phyloP scores from a whole-genome alignment of 2,329 filamentous ascomycete species.

The Fusarium acutatum region DNA sequence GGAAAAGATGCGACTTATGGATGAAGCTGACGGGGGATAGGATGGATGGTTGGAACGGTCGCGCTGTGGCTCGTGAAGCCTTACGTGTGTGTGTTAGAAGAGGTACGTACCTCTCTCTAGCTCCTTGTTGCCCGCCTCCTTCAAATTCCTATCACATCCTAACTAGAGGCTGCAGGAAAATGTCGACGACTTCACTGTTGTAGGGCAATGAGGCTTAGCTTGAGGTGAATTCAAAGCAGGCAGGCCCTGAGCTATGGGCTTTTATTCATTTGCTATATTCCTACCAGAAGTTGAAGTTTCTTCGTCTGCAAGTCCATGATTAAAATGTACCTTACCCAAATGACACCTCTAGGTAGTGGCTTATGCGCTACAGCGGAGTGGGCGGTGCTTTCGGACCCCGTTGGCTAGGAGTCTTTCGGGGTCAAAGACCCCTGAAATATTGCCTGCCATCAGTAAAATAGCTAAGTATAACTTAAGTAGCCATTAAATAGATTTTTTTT shows the following conservation, averaged over 20 bases:
- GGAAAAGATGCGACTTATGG: constrained; percentile 24
- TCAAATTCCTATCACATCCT: neutral
- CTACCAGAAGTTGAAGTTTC: neutral
- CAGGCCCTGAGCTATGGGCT: neutral
- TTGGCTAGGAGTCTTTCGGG: neutral
- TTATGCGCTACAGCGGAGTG: neutral
- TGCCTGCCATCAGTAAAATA: neutral
- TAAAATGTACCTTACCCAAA: neutral
- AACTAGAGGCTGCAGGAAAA: neutral
- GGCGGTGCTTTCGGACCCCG: constrained; percentile 1
- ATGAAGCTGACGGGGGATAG: constrained; percentile 27
- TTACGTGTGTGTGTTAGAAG: constrained; percentile 20
- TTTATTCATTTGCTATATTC: neutral
- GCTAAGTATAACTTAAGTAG: neutral
- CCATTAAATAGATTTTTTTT: too few species aligned
- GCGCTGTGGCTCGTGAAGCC: constrained; percentile 29
- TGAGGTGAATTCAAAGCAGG: neutral
- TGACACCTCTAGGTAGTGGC: neutral
- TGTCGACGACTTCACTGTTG: neutral
- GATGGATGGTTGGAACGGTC: constrained; percentile 9
- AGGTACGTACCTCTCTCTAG: constrained; percentile 10
- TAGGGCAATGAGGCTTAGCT: neutral
- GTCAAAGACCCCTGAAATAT: constrained; percentile 3
- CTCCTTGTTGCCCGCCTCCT: neutral
- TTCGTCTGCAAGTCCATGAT: neutral